Evolutionary conservation across 345 rosid genomes (phyloP), one percentile per base, ranked within the genome.

Genomic region (Aurinia saxatilis): DNA sequence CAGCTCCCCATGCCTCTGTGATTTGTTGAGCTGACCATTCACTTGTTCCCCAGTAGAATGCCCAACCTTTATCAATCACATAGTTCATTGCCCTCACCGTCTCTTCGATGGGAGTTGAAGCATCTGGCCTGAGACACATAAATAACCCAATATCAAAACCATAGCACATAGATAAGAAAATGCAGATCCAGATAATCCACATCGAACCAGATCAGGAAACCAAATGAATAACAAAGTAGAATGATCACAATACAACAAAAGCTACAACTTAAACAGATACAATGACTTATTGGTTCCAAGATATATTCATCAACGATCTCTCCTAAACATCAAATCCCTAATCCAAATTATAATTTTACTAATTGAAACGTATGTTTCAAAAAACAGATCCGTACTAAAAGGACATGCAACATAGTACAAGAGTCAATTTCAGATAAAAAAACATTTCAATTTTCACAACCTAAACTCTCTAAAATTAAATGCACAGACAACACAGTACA

Each of bases 1-100:
- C 99, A 63, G 83, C 33, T 34, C 91, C 96, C 97, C 96, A 93
- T 5, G 99, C 99, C 71, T 90, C 99, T 10, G 99, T 93, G 68
- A 93, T 84, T 70, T 93, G 99, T 42, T 93, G 99, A 1, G 96
- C 85, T 1, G 99, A 82, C 99, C 97, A 93, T 77, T 93, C 99
- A 65, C 97, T 93, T 10, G 99, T 93, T 3, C 97, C 99, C 97
- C 99, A 93, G 60, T 93, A 93, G 60, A 93, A 93, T 5, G 99
- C 97, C 99, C 90, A 85, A 3, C 99, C 99, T 60, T 93, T 90
- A 64, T 93, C 99, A 40, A 93, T 90, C 60, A 90, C 95, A 51
- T 85, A 76, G 65, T 90, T 93, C 96, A 93, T 93, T 3, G 95
- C 96, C 76, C 95, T 84, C 44, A 93, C 99, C 0, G 99, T 93